A percentile compares a stretch with the other conserved stretches of the same genome.
Conservation (phyloP, 176 grass and related monocot species). For the Pontederia paniculata region DNA sequence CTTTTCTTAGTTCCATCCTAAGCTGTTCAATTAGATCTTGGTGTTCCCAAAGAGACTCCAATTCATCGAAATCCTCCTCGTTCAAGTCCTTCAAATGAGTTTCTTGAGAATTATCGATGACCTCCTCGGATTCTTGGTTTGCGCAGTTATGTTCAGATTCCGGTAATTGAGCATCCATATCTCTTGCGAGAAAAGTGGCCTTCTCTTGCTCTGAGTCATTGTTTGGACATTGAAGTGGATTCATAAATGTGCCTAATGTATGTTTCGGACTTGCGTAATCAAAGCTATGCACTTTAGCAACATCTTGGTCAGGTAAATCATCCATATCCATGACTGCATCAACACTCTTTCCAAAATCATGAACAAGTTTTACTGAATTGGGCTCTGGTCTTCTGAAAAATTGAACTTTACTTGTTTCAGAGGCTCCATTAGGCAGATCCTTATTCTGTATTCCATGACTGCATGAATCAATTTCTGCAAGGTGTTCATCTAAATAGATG, state of each 20-base stretch:
- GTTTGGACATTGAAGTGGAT: too few species aligned
- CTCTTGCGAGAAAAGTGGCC: background rate
- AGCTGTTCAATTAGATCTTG: conserved; percentile 95
- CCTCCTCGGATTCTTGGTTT: conserved; percentile 26
- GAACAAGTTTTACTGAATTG: background rate
- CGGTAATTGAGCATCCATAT: conserved; percentile 10
- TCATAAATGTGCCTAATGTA: too few species aligned
- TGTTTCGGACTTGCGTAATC: too few species aligned
- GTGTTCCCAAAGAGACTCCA: conserved; percentile 96
- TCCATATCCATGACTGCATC: background rate
- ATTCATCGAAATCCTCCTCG: conserved; percentile 56
- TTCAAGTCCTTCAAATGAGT: conserved; percentile 47
- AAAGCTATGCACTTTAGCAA: too few species aligned
- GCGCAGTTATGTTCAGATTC: conserved; percentile 21
- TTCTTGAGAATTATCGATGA: conserved; percentile 17
- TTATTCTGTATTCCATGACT: conserved; percentile 4
- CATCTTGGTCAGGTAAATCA: too few species aligned
- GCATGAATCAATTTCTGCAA: too few species aligned
- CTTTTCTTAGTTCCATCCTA: conserved; percentile 87
- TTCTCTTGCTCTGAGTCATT: too few species aligned
- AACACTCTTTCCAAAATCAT: background rate
- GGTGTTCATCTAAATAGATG: too few species aligned
- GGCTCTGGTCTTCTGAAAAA: conserved; percentile 6
- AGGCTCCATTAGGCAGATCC: conserved; percentile 8
- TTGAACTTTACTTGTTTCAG: background rate